Evolutionary conservation across 805 yeast genomes (phyloP).

Genomic region (Candida nanaspora): DNA sequence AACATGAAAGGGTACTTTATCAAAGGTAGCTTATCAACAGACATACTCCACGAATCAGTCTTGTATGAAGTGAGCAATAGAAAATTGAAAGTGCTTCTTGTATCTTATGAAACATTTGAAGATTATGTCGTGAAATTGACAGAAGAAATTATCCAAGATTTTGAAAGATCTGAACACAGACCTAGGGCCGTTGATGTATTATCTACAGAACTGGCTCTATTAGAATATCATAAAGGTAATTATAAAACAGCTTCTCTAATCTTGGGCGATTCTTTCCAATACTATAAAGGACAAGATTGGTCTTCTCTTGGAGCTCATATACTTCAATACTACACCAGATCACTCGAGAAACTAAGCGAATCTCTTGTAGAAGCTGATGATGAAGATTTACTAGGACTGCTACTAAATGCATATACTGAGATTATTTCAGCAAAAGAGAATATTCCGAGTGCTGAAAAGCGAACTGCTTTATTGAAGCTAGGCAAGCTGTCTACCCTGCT

Average conservation of each 20-base stretch:
- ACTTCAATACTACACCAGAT: slow-evolving; percentile 59
- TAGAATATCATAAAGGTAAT: slow-evolving; percentile 47
- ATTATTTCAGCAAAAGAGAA: slow-evolving; percentile 23
- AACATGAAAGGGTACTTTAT: slow-evolving; percentile 20
- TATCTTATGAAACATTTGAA: slow-evolving; percentile 28
- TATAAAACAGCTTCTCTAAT: slow-evolving; percentile 56
- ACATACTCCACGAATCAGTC: not conserved
- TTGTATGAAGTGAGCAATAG: slow-evolving; percentile 9
- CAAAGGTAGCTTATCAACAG: slow-evolving; percentile 19
- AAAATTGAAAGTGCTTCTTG: slow-evolving; percentile 19
- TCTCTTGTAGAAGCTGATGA: not conserved
- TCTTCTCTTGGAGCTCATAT: slow-evolving; percentile 57
- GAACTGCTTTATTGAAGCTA: slow-evolving; percentile 15
- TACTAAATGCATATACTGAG: slow-evolving; percentile 34
- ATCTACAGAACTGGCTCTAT: slow-evolving; percentile 70
- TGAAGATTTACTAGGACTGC: slow-evolving; percentile 12
- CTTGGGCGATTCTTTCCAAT: slow-evolving; percentile 60
- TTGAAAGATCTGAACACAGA: slow-evolving; percentile 39
- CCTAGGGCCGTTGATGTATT: slow-evolving; percentile 65
- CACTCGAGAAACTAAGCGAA: slow-evolving; percentile 30
- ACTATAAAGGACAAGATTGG: slow-evolving; percentile 72
- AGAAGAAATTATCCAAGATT: slow-evolving; percentile 45
- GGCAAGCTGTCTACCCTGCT: not conserved
- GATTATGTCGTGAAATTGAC: slow-evolving; percentile 46
- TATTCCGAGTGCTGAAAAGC: not conserved